Conservation (phyloP, 495 filamentous ascomycete species). For the Penicillium alfredii region DNA sequence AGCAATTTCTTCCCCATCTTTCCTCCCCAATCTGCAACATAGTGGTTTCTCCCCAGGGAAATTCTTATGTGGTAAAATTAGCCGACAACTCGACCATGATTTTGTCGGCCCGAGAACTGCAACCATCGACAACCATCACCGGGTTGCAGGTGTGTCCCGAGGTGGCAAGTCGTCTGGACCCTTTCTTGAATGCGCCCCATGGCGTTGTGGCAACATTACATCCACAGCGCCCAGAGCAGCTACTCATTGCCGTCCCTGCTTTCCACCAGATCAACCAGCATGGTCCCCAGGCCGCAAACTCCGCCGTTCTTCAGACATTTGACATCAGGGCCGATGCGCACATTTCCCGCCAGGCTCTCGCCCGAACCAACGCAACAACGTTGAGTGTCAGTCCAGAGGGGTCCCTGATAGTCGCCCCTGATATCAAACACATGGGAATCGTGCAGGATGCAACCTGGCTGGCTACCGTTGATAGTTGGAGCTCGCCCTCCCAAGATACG, state of each 20-base stretch:
- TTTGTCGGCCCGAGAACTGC: constrained; percentile 80
- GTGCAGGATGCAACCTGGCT: constrained; percentile 83
- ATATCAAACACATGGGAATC: constrained; percentile 63
- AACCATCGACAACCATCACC: constrained; percentile 70
- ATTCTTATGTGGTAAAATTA: constrained; percentile 73
- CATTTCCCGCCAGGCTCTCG: constrained; percentile 76
- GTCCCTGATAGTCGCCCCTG: constrained; percentile 62
- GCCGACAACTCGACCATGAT: constrained; percentile 88
- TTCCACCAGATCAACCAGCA: constrained; percentile 35
- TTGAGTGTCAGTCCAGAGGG: constrained; percentile 66
- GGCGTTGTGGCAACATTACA: constrained; percentile 37
- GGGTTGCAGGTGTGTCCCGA: constrained; percentile 62
- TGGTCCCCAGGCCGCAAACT: constrained; percentile 22
- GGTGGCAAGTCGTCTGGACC: constrained; percentile 7
- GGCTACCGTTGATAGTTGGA: constrained; percentile 87
- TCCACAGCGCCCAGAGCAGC: constrained; percentile 48
- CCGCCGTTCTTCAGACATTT: constrained; percentile 72
- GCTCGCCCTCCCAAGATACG: constrained; percentile 60
- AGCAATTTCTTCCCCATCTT: constrained; percentile 81
- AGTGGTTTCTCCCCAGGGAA: constrained; percentile 69
- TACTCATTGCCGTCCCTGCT: constrained; percentile 57
- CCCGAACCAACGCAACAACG: constrained; percentile 79
- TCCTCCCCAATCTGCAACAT: constrained; percentile 76
- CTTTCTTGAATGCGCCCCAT: constrained; percentile 16
- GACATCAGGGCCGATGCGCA: constrained; percentile 68